These are phyloP conservation scores for Rhizopogon sp. DNA, from an alignment of 768 basidiomycete genomes.

Conservation along the genomic window DNA sequence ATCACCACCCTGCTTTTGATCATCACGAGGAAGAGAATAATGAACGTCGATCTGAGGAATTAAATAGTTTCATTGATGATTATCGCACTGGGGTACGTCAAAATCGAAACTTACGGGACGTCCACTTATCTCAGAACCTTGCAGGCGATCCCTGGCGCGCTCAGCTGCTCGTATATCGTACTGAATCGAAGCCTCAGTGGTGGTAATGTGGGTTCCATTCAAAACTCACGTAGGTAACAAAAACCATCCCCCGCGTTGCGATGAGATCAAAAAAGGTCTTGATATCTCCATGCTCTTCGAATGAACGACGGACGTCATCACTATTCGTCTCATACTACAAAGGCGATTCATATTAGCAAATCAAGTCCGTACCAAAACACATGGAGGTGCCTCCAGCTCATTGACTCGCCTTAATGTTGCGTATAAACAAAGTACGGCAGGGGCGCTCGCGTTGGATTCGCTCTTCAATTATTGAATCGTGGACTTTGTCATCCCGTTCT, in stretches of 20 bases:
- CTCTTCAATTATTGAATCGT: constrained; percentile 90
- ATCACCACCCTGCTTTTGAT: constrained; percentile 56
- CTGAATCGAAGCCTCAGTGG: constrained; percentile 38
- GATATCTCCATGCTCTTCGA: constrained; percentile 93
- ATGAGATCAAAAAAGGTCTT: constrained; percentile 97
- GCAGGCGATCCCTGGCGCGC: constrained; percentile 83
- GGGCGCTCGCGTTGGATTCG: constrained; percentile 91
- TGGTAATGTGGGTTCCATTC: neutral
- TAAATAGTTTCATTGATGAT: neutral
- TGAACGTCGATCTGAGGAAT: constrained; percentile 89
- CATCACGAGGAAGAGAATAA: constrained; percentile 90
- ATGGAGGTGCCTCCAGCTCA: constrained; percentile 9
- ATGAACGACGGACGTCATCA: constrained; percentile 75
- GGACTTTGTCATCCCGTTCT: constrained; percentile 84
- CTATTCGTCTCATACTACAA: constrained; percentile 85
- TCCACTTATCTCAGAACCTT: constrained; percentile 83
- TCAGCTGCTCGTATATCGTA: constrained; percentile 92
- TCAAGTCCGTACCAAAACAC: neutral
- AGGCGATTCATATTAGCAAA: constrained; percentile 11
- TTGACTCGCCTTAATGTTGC: constrained; percentile 92
- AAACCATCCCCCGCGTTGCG: constrained; percentile 95
- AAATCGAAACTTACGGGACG: constrained; percentile 68
- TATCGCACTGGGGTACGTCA: neutral
- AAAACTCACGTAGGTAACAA: constrained; percentile 91
- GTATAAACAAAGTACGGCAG: constrained; percentile 93